phyloP scores from a whole-genome alignment of 305 asterid genomes.

The Fraxinus latifolia region DNA sequence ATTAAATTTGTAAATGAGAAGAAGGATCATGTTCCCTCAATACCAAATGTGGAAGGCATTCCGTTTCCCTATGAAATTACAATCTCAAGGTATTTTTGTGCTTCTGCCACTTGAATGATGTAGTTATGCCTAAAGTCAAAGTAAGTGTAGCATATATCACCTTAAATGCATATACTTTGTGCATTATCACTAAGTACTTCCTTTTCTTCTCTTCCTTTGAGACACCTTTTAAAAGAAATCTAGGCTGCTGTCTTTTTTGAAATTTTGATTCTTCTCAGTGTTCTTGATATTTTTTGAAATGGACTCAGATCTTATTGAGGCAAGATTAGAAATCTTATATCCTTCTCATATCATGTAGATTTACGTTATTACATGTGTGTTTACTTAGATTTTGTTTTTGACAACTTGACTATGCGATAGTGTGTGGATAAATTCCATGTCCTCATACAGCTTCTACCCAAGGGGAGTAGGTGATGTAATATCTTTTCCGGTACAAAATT shows the following conservation, averaged over 20 bases:
- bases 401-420: conserved; percentile 9
- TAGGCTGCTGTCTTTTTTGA: background rate
- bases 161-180: background rate
- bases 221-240: background rate
- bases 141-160: conserved; percentile 1
- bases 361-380: background rate
- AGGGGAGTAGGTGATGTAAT: background rate
- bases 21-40: conserved; percentile 87
- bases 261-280: background rate
- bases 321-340: background rate
- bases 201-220: background rate
- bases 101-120: background rate
- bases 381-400: background rate
- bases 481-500: background rate
- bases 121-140: background rate
- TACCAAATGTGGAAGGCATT: conserved; percentile 76
- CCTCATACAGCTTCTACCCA: background rate
- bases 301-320: background rate
- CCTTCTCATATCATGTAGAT: background rate
- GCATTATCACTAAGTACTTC: background rate
- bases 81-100: conserved; percentile 64
- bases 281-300: background rate
- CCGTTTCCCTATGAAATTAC: conserved; percentile 88
- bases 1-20: conserved; percentile 90
- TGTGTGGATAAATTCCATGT: conserved; percentile 1